These are phyloP conservation scores for Dipteronia dyeriana DNA, from an alignment of 345 rosid genomes.

Conservation along the genomic window DNA sequence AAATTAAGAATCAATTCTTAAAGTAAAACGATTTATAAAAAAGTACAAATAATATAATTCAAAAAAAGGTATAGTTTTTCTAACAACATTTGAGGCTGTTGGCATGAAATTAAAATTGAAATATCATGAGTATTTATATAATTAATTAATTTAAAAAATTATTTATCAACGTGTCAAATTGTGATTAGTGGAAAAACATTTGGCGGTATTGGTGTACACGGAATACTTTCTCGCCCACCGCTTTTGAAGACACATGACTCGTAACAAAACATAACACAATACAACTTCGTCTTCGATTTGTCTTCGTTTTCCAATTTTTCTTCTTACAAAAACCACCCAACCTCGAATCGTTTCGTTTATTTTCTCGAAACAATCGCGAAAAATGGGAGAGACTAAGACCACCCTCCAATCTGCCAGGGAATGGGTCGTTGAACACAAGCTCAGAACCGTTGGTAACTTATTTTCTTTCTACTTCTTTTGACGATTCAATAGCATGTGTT, in stretches of 20 bases:
- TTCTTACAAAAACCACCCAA: not conserved
- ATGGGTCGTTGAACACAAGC: constrained; percentile 91
- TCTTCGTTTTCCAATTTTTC: not conserved
- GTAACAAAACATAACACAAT: not conserved
- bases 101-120: too few relatives aligned
- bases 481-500: not conserved
- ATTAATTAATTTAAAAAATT: too few relatives aligned
- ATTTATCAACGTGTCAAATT: too few relatives aligned
- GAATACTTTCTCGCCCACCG: constrained; percentile 1
- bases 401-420: constrained; percentile 60
- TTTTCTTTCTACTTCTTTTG: not conserved
- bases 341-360: not conserved
- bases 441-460: constrained; percentile 79
- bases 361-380: not conserved
- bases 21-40: too few relatives aligned
- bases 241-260: not conserved
- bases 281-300: not conserved
- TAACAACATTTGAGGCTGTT: too few relatives aligned
- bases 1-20: too few relatives aligned
- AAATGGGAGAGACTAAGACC: constrained; percentile 71
- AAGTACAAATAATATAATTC: too few relatives aligned
- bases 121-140: too few relatives aligned
- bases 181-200: not conserved
- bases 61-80: too few relatives aligned
- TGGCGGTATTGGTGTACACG: not conserved